Conservation (phyloP, 2,329 filamentous ascomycete genomes). For the Emydomyces testavorans region DNA sequence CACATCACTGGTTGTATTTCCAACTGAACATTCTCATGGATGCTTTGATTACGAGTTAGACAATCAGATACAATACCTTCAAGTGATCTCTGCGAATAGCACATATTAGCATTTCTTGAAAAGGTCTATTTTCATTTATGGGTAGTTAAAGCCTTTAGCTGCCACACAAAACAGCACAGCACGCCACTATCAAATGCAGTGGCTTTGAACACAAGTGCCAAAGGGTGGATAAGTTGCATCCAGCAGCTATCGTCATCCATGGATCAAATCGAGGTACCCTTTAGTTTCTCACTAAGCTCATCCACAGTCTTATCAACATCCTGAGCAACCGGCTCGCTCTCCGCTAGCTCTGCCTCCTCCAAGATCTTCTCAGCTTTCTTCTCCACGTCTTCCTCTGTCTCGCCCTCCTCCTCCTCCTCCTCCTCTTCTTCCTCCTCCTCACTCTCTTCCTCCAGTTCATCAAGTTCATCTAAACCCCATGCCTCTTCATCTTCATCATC, state of each 20-base stretch:
- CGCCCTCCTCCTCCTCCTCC: constrained; percentile 55
- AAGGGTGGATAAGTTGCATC: neutral
- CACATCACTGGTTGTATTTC: no score
- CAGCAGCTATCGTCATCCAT: neutral
- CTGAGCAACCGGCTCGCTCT: constrained; percentile 54
- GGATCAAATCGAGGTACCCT: constrained; percentile 47
- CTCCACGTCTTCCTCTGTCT: constrained; percentile 57
- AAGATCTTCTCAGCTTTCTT: constrained; percentile 56
- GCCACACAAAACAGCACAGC: neutral
- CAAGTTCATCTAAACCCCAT: constrained; percentile 76
- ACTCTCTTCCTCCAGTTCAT: constrained; percentile 67
- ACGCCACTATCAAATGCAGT: neutral
- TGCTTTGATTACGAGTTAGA: no score
- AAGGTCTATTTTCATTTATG: neutral
- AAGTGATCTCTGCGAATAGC: no score
- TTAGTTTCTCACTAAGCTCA: constrained; percentile 61
- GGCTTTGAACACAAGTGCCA: neutral
- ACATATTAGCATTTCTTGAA: no score
- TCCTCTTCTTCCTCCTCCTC: constrained; percentile 59
- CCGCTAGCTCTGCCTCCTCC: constrained; percentile 46
- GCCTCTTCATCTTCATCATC: constrained; percentile 61
- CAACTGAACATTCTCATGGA: no score
- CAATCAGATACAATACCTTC: no score
- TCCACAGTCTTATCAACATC: constrained; percentile 73
- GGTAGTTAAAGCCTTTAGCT: neutral